Percentiles rank a stretch among this genome's conserved stretches.
These are phyloP conservation scores for Symbiodinium pilosum DNA, from an alignment of 73 alveolate species.

Conservation along the genomic window DNA sequence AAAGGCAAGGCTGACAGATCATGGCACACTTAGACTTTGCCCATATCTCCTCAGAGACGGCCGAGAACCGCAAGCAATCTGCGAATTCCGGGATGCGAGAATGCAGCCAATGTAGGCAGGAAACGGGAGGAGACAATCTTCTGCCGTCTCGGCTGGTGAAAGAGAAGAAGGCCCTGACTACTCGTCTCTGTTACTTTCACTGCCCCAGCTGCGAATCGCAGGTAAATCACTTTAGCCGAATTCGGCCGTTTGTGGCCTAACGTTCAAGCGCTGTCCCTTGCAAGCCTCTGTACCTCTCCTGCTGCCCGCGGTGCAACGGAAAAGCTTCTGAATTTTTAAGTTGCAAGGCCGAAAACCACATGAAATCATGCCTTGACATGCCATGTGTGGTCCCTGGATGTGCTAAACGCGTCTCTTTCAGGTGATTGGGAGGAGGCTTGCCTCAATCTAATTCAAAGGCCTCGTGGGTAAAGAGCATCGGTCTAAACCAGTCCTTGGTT, in stretches of 20 bases:
- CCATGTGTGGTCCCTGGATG: background rate
- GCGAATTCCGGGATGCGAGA: background rate
- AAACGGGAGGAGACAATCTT: too few relatives aligned
- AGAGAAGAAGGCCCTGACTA: background rate
- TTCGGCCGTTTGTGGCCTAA: background rate
- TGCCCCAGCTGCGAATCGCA: background rate
- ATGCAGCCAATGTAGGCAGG: background rate
- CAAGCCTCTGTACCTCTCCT: background rate
- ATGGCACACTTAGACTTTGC: background rate
- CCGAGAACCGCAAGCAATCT: background rate
- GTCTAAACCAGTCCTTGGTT: conserved; percentile 67
- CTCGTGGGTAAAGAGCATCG: conserved; percentile 53
- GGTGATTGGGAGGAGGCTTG: background rate
- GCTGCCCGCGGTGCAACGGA: background rate
- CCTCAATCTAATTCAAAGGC: conserved; percentile 6
- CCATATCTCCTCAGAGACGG: background rate
- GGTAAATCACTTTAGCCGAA: background rate
- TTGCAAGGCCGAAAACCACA: too few relatives aligned
- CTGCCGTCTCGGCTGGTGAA: too few relatives aligned
- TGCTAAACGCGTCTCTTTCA: background rate
- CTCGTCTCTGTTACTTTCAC: background rate
- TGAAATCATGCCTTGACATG: too few relatives aligned
- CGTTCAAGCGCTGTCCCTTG: background rate
- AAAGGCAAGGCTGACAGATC: background rate
- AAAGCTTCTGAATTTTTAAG: too few relatives aligned